Conservation (phyloP, 148 eudicot species). For the Dianthus caryophyllus region DNA sequence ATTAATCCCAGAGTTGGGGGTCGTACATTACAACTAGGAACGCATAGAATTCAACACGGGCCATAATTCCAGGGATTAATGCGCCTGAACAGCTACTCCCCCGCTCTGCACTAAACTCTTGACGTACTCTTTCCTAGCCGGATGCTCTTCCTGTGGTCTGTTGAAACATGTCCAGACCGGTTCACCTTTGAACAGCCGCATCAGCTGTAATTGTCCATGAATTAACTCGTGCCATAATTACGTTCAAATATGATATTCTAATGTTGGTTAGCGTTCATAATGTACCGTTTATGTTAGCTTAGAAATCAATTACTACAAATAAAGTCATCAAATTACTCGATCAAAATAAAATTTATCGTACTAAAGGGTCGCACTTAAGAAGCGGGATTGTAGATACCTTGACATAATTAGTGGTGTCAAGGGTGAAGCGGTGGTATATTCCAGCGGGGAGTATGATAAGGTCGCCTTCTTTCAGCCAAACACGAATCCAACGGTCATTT, state of each 20-base stretch:
- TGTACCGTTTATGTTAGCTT: too few relatives aligned
- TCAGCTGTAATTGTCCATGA: constrained; percentile 44
- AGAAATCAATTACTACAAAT: too few relatives aligned
- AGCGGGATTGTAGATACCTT: constrained; percentile 44
- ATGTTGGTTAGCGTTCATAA: too few relatives aligned
- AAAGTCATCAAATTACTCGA: background rate
- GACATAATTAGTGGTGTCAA: constrained; percentile 72
- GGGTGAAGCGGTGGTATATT: constrained; percentile 92
- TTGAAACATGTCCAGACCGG: constrained; percentile 82
- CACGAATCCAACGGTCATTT: constrained; percentile 83
- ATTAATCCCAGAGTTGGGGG: background rate
- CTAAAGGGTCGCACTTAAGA: background rate
- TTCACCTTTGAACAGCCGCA: constrained; percentile 82
- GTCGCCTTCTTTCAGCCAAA: constrained; percentile 74
- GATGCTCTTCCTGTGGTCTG: constrained; percentile 83
- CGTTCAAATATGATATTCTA: background rate
- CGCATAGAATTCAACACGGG: background rate
- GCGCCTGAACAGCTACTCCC: constrained; percentile 50
- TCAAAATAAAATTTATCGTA: too few relatives aligned
- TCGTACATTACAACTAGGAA: background rate
- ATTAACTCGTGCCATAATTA: background rate
- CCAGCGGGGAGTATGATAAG: constrained; percentile 86
- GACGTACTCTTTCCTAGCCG: constrained; percentile 65
- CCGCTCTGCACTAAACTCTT: constrained; percentile 33
- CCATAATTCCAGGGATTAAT: constrained; percentile 21